These are phyloP conservation scores for Salix purpurea DNA, from an alignment of 345 rosid species.

Conservation along the genomic window DNA sequence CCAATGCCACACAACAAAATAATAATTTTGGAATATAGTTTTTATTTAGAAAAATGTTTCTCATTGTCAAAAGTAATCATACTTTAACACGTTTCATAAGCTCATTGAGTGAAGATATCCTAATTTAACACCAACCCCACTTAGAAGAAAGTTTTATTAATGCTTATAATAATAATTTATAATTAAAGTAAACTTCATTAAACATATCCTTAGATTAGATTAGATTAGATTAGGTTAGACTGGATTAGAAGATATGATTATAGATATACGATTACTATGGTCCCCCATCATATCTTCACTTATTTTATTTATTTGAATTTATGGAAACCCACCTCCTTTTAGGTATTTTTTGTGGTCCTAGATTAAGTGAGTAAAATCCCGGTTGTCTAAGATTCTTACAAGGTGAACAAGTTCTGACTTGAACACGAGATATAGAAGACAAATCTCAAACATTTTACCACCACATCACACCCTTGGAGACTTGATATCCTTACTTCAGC, in stretches of 20 bases:
- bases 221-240: not conserved
- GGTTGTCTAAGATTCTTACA: too few species aligned
- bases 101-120: not conserved
- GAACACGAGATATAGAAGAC: too few species aligned
- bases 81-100: not conserved
- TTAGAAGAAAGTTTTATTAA: slow-evolving; percentile 2
- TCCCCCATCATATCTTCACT: too few species aligned
- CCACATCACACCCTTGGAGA: too few species aligned
- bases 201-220: not conserved
- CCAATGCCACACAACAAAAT: too few species aligned
- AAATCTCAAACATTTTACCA: too few species aligned
- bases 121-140: not conserved
- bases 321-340: too few species aligned
- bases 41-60: not conserved
- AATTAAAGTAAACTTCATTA: not conserved
- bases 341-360: too few species aligned
- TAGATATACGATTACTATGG: not conserved
- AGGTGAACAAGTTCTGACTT: too few species aligned
- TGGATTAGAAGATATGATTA: slow-evolving; percentile 8
- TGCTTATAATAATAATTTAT: slow-evolving; percentile 3
- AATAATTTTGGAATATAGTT: not conserved
- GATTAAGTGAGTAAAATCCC: too few species aligned
- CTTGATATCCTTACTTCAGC: too few species aligned
- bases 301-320: too few species aligned
- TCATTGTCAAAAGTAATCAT: not conserved